Conservation (phyloP, 2,329 filamentous ascomycete species). For the Diaporthe nobilis region DNA sequence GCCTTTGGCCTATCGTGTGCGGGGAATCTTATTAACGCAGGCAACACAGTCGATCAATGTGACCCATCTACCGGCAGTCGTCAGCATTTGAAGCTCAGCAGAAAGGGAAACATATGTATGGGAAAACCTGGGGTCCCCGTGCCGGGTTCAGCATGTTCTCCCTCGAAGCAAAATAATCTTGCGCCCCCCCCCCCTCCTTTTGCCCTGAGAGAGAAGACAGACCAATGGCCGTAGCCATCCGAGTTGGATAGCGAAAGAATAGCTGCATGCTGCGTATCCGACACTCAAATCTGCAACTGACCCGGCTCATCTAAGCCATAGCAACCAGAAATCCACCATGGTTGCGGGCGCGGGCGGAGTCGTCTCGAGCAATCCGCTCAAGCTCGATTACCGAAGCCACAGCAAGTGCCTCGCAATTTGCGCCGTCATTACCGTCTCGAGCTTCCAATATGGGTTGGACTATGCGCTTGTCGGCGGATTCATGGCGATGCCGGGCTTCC, state of each 20-base stretch:
- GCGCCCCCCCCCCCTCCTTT: neutral
- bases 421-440: conserved; percentile 46
- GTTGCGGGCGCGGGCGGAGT: conserved; percentile 44
- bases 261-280: neutral
- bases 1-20: conserved; percentile 6
- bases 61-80: neutral
- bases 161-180: too few species aligned
- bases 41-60: conserved; percentile 1
- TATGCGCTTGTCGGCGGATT: conserved; percentile 53
- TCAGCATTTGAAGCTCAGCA: neutral
- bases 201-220: neutral
- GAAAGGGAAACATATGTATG: neutral
- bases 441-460: conserved; percentile 53
- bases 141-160: neutral
- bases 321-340: conserved; percentile 18
- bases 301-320: neutral
- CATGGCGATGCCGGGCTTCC: conserved; percentile 54
- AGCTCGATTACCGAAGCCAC: conserved; percentile 40
- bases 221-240: too few species aligned
- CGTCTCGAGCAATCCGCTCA: conserved; percentile 44
- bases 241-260: neutral
- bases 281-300: neutral
- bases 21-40: neutral
- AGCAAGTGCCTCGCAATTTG: conserved; percentile 39
- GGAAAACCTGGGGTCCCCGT: neutral